Conservation (phyloP, 768 basidiomycete genomes). For the Suillus subluteus region DNA sequence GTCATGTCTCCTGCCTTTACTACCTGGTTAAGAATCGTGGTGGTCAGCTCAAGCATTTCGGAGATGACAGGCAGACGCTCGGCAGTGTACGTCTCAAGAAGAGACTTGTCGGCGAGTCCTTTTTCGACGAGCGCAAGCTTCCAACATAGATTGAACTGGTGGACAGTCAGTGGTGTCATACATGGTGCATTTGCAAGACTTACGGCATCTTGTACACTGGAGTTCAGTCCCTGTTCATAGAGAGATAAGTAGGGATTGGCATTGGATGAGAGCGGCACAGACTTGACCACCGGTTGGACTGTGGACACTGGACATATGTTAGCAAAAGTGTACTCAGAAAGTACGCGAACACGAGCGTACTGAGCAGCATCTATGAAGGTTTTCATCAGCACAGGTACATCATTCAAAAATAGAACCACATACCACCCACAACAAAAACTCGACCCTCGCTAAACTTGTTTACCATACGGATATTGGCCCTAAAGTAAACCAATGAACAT, state of each 20-base stretch:
- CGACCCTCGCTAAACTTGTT: not conserved
- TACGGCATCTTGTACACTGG: constrained; percentile 43
- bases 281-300: constrained; percentile 1
- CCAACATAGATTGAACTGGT: constrained; percentile 46
- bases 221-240: constrained; percentile 39
- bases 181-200: constrained; percentile 9
- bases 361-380: not conserved
- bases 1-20: constrained; percentile 7
- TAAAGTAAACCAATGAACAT: not conserved
- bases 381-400: not conserved
- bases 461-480: not conserved
- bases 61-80: constrained; percentile 47
- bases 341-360: not conserved
- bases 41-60: constrained; percentile 41
- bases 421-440: not conserved
- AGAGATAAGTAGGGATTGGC: not conserved
- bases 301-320: not conserved
- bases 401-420: not conserved
- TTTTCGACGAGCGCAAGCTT: constrained; percentile 44
- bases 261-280: not conserved
- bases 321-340: not conserved
- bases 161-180: not conserved
- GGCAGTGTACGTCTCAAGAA: constrained; percentile 43
- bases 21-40: constrained; percentile 20
- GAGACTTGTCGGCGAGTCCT: constrained; percentile 31